phyloP scores from a whole-genome alignment of 192 early-diverging fungal genomes.

The Paraglomus occultum region DNA sequence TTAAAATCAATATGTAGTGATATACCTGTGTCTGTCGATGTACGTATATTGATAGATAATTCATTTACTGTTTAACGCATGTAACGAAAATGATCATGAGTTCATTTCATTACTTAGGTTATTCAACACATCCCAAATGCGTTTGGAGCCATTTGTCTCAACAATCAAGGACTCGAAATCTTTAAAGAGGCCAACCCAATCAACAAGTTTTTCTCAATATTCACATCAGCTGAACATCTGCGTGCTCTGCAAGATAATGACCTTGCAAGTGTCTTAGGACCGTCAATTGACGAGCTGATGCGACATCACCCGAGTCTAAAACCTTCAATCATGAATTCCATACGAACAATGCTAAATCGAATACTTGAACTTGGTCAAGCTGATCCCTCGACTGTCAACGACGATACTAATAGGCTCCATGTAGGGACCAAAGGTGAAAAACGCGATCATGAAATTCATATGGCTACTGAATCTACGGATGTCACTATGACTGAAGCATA shows the following conservation, averaged over 20 bases:
- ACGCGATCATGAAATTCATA: conserved; percentile 14
- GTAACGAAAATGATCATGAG: not conserved
- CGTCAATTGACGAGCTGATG: conserved; percentile 90
- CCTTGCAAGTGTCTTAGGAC: conserved; percentile 79
- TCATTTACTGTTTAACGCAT: not conserved
- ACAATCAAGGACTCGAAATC: conserved; percentile 80
- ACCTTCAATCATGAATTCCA: conserved; percentile 63
- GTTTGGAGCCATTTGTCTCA: conserved; percentile 95
- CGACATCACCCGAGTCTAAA: conserved; percentile 91
- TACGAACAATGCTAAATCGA: conserved; percentile 66
- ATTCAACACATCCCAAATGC: conserved; percentile 82
- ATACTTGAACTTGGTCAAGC: conserved; percentile 60
- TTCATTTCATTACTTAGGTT: conserved; percentile 40
- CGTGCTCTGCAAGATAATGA: conserved; percentile 79
- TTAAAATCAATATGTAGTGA: conserved; percentile 64
- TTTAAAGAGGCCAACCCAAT: conserved; percentile 73
- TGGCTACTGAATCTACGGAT: conserved; percentile 31
- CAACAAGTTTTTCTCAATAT: conserved; percentile 66
- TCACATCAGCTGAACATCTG: conserved; percentile 77
- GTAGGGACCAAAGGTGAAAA: conserved; percentile 51
- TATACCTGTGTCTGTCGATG: conserved; percentile 80
- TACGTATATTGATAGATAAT: conserved; percentile 38
- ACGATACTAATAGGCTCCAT: conserved; percentile 46
- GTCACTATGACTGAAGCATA: conserved; percentile 33
- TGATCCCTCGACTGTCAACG: conserved; percentile 34